phyloP scores from a whole-genome alignment of 2,329 filamentous ascomycete species.

The Phaeosphaeria sp. region DNA sequence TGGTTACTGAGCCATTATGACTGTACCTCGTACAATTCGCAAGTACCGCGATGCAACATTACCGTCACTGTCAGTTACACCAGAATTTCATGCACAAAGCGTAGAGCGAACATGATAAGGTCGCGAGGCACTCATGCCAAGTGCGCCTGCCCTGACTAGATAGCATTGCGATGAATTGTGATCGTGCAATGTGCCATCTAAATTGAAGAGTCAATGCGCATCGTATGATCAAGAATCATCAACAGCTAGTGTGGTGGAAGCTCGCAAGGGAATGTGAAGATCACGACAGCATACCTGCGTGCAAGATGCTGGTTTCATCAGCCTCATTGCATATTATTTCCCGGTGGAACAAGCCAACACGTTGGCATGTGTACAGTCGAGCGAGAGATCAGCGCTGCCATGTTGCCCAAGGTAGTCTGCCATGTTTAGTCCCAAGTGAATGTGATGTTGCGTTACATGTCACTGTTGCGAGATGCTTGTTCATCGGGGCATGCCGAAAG shows the following conservation, averaged over 20 bases:
- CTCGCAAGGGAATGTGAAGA: background rate
- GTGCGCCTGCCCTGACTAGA: background rate
- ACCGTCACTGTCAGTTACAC: background rate
- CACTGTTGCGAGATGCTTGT: background rate
- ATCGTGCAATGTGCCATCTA: background rate
- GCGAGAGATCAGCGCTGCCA: background rate
- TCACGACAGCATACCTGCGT: background rate
- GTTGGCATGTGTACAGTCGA: background rate
- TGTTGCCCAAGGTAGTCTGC: background rate
- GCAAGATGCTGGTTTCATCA: background rate
- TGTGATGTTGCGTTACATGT: background rate
- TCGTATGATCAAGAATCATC: too few species aligned
- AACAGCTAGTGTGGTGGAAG: background rate
- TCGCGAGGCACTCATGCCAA: background rate
- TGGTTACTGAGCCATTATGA: background rate
- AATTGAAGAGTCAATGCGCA: background rate
- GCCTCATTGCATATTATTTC: background rate
- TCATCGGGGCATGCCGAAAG: background rate
- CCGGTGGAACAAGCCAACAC: background rate
- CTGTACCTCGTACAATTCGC: background rate
- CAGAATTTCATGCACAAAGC: background rate
- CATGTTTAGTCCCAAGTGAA: background rate
- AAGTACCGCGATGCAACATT: background rate
- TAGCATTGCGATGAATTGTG: background rate
- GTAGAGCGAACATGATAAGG: background rate